Base-by-base conservation (phyloP, 2,329 filamentous ascomycete genomes). In the Cladosporium sp. region DNA sequence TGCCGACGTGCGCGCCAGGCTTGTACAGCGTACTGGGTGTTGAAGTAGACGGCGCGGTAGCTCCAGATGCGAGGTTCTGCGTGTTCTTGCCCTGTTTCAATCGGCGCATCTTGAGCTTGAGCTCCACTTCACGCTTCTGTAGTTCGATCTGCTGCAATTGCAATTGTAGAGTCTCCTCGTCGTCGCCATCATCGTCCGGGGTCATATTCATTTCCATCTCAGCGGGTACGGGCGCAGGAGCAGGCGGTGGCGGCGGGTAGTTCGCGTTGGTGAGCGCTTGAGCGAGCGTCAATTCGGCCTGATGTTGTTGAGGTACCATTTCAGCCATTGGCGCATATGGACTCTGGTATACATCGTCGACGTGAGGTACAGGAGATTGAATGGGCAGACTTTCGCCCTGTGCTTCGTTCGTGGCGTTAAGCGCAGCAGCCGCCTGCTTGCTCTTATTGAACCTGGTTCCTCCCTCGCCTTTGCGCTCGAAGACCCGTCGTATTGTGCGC, bases 401-500 rank as follows among this genome's bases (percentile, higher is more conserved):
- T 26, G 18, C 40, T 29, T 23, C 62, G 28, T 50, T 29, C 53
- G 40, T 35, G 3, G 62, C 12, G 8, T 21, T 35, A 5, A 37
- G 23, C 31, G n/a, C 37, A 14, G 49, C 31, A 56, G 50, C 49
- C 16, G 49, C 50, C 40, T 58, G 62, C 26, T 59, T 58, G 44
- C 62, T 33, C 31, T 65, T 65, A 21, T 59, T 65, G 53, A 65
- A 65, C 53, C 63, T 49, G 44, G 46, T 59, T 31, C 62, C 62
- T 11, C 40, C 37, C 26, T 76, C 73, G 67, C 73, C 74, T 64
- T 75, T 75, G 35, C 75, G 73, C 67, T 77, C 76, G 60, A 77
- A 77, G 26, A 77, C 76, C n/a, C 76, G 71, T 1, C 76, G 71
- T 44, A 78, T 76, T 14, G 76, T 78, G 28, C 76, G 70, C 33